Evolutionary conservation across 768 basidiomycete genomes (phyloP), one percentile per base, ranked within the genome.

Genomic region (Polyporus arcularius): DNA sequence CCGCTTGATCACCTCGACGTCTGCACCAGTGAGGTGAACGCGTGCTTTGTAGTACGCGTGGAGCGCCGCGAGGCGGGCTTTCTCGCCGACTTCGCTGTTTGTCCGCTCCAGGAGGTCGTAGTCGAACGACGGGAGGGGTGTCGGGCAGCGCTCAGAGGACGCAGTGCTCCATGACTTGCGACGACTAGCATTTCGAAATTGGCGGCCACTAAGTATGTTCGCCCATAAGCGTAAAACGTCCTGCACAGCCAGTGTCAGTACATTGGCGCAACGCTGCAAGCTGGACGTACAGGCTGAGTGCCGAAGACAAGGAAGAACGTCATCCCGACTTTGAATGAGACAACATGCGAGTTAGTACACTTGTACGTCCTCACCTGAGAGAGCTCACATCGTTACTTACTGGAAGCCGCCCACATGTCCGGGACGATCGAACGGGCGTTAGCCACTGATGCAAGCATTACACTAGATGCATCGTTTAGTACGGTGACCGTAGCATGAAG

Each of bases 361-460:
- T 21, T 2, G 46, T 8, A 21, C 10, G 10, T 26, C 21, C 21
- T 26, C 21, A 26, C 21, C 46, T 47, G 46, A 6, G 21, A 4
- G 21, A 9, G 12, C 21, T 6, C 26, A 26, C 14, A 26, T 30
- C 21, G 21, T 7, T 12, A 41, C 56, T 11, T 45, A 72, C 68
- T 60, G n/a, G 70, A 70, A 12, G 72, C 71, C 2, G 66, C 61
- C 31, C 67, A 66, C 58, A 72, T 65, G 49, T 72, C 70, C 4
- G 71, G 70, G 7, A 68, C 42, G 18, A 65, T 61, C 11, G 57
- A 53, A 3, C 31, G 21, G 16, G 61, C 45, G 6, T 48, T 62
- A 60, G 57, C 41, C 55, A 65, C 55, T 26, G 41, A 16, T 21
- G 60, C 46, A 52, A 65, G 30, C 49, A 64, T 39, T 41, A 65